Percentiles rank a stretch among this genome's conserved stretches.
Evolutionary conservation across 306 rosid species (phyloP).

Genomic region (Begonia masoniana): DNA sequence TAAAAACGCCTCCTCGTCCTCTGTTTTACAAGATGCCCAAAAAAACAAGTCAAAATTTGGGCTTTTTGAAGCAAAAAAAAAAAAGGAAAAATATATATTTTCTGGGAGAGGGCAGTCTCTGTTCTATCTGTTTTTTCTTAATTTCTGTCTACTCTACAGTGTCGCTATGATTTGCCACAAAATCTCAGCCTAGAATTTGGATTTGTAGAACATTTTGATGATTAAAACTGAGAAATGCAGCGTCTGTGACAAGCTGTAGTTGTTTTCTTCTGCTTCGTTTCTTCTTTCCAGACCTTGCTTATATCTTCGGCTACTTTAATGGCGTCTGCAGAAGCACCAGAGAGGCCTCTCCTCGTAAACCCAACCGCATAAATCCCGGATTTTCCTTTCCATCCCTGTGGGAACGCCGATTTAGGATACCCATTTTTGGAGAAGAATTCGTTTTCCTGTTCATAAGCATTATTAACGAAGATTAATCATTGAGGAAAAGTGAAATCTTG

Average conservation of each 20-base stretch:
- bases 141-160: conserved; percentile 1
- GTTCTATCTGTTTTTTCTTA: neutral
- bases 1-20: conserved; percentile 1
- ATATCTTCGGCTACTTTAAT: conserved; percentile 64
- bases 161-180: conserved; percentile 3
- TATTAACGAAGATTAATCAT: no score
- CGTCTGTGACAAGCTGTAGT: conserved; percentile 53
- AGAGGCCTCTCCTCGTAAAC: conserved; percentile 83
- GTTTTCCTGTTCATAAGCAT: conserved; percentile 37
- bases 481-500: neutral
- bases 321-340: conserved; percentile 80
- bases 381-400: conserved; percentile 87
- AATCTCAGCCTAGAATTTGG: neutral
- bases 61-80: neutral
- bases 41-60: conserved; percentile 9
- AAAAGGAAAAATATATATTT: no score
- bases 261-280: conserved; percentile 43
- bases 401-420: conserved; percentile 61
- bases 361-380: conserved; percentile 88
- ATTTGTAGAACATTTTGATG: neutral
- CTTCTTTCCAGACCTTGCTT: conserved; percentile 57
- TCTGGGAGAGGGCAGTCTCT: neutral
- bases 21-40: conserved; percentile 7
- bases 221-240: conserved; percentile 77
- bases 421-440: conserved; percentile 79